Evolutionary conservation across 495 filamentous ascomycete species (phyloP).

Genomic region (Cladorrhinum samala): DNA sequence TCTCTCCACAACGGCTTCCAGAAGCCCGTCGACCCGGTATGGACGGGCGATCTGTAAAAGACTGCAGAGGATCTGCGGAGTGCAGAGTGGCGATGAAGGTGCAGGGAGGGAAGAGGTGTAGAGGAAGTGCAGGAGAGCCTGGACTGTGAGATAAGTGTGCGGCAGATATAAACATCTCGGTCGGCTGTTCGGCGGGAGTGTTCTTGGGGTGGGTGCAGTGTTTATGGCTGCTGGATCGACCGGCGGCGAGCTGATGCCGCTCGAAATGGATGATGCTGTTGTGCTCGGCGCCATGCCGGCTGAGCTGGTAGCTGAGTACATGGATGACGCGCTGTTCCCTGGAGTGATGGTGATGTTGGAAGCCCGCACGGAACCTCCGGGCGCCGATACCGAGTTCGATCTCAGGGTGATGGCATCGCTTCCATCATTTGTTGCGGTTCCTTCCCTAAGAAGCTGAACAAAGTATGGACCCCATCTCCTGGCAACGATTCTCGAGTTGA

Average conservation of each 20-base stretch:
- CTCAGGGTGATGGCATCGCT: constrained; percentile 42
- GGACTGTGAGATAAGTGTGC: constrained; percentile 80
- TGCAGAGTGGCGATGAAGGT: constrained; percentile 70
- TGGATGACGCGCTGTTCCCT: constrained; percentile 49
- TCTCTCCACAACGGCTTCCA: constrained; percentile 86
- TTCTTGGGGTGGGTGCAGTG: constrained; percentile 42
- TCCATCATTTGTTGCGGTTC: constrained; percentile 52
- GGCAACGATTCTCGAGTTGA: constrained; percentile 83
- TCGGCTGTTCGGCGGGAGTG: constrained; percentile 61
- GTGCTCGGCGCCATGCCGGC: constrained; percentile 31
- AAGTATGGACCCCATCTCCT: constrained; percentile 94
- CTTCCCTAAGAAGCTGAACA: constrained; percentile 78
- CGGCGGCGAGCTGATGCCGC: constrained; percentile 22
- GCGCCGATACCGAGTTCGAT: constrained; percentile 32
- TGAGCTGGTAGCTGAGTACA: constrained; percentile 44
- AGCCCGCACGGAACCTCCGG: constrained; percentile 52
- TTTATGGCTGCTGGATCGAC: constrained; percentile 38
- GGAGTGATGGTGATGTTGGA: constrained; percentile 84
- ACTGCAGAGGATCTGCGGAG: constrained; percentile 91
- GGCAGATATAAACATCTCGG: constrained; percentile 88
- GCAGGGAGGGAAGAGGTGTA: constrained; percentile 86
- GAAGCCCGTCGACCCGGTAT: constrained; percentile 83
- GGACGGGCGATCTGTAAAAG: constrained; percentile 89
- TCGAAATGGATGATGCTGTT: constrained; percentile 29
- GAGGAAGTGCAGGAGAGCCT: constrained; percentile 82